Evolutionary conservation across 108 stramenopile genomes (phyloP), one percentile per base, ranked within the genome.

Genomic region (Cyclostephanos invisitatus): DNA sequence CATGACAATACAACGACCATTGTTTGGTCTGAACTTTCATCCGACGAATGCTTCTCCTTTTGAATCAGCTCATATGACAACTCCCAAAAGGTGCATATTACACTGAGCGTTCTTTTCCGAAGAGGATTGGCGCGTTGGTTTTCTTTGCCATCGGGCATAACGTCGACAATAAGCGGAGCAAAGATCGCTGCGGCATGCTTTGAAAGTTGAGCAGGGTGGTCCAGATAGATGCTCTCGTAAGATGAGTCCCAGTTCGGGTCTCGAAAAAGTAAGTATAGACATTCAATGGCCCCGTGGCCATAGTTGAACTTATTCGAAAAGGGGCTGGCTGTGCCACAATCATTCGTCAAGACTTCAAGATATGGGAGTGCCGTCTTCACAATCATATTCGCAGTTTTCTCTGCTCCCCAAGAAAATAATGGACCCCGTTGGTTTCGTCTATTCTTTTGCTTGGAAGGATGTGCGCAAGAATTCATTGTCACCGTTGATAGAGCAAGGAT

Each of bases 91-190:
- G 49, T 11, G 55, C 70, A 70, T 48, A 86, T 59, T 47, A 68
- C 59, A 35, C 37, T 51, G 17, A 86, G 73, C 12, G 84, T 56
- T 54, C 70, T 58, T 15, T 50, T 28, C n/a, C 86, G 76, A 53
- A 87, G 67, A 24, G 88, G 88, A 79, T 91, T 91, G 10, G 48
- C 9, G 11, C 63, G 50, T 53, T 65, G 58, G 64, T 77, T 74
- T 70, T 89, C 87, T 44, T 73, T 68, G 12, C 88, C 88, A 57
- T 77, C 70, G 0, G 51, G 54, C 8, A 59, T 42, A 0, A 91
- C 80, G 66, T 88, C 88, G 28, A 85, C 59, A 21, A 89, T 82
- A 44, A 89, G 76, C 10, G 91, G 88, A 18, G 87, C 81, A 20
- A 91, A 44, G 21, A 89, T 85, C 21, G 86, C 85, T 25, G 86